A percentile compares a stretch with the other conserved stretches of the same genome.
These are phyloP conservation scores for Dioscorea dumetorum DNA, from an alignment of 106 monocot species.

Conservation along the genomic window DNA sequence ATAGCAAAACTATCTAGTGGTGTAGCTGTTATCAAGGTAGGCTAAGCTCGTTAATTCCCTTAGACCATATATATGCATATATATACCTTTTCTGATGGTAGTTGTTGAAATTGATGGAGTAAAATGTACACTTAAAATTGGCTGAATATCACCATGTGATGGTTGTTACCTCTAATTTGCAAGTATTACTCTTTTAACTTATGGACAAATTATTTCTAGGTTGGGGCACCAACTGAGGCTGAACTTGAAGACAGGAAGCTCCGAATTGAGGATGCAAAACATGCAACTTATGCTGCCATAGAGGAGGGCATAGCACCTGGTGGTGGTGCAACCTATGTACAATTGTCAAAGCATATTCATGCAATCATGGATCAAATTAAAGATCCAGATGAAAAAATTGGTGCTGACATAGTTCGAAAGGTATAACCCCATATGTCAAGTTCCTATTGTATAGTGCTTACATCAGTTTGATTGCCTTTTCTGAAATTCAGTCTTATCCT, in stretches of 20 bases:
- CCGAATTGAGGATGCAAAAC: conserved; percentile 93
- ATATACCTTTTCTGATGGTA: too few species aligned
- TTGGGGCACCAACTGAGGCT: conserved; percentile 83
- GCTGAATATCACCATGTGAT: too few species aligned
- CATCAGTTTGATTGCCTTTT: too few species aligned
- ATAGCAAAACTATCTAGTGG: conserved; percentile 91
- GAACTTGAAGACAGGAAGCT: conserved; percentile 94
- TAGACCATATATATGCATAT: too few species aligned
- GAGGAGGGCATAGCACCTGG: conserved; percentile 91
- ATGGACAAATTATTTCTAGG: conserved; percentile 37
- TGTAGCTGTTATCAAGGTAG: conserved; percentile 90
- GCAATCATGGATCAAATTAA: conserved; percentile 38
- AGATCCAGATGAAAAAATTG: conserved; percentile 83
- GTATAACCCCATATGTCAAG: conserved; percentile 10
- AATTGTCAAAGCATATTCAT: conserved; percentile 73
- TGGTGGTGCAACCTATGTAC: conserved; percentile 83
- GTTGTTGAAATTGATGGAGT: too few species aligned
- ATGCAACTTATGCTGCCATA: conserved; percentile 93
- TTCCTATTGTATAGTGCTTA: too few species aligned
- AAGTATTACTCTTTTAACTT: too few species aligned
- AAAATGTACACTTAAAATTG: too few species aligned
- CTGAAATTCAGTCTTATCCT: too few species aligned
- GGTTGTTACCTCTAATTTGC: too few species aligned
- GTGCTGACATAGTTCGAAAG: conserved; percentile 81
- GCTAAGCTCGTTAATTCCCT: not conserved